Conservation (phyloP, 345 rosid species). For the Schrenkiella parvula region DNA sequence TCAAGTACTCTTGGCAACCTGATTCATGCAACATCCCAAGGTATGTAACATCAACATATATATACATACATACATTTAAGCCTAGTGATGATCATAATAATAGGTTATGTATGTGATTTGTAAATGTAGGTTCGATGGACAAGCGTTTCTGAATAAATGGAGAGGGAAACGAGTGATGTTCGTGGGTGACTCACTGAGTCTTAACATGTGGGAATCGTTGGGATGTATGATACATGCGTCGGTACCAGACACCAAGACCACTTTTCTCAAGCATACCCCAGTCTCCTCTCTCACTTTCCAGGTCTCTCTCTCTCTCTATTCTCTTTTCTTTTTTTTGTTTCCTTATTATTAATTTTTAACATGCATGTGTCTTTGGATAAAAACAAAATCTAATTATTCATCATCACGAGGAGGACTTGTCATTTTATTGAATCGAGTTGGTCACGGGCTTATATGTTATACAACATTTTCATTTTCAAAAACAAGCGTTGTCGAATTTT, state of each 20-base stretch:
- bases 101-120: neutral
- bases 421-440: conserved; percentile 7
- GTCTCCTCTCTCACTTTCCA: conserved; percentile 55
- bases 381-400: conserved; percentile 26
- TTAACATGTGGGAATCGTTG: conserved; percentile 77
- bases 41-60: conserved; percentile 32
- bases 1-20: conserved; percentile 83
- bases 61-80: neutral
- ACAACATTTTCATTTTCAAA: neutral
- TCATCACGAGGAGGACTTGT: conserved; percentile 26
- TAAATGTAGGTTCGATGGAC: conserved; percentile 61
- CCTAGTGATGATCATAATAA: neutral
- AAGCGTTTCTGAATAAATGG: conserved; percentile 60
- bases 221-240: conserved; percentile 70
- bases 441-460: conserved; percentile 20
- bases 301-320: conserved; percentile 34
- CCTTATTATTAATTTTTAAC: neutral
- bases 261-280: conserved; percentile 37
- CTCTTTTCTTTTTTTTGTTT: neutral
- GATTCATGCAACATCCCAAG: conserved; percentile 64
- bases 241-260: conserved; percentile 53
- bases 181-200: conserved; percentile 92
- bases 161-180: conserved; percentile 96
- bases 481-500: neutral
- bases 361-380: conserved; percentile 1